Evolutionary conservation across 2,329 filamentous ascomycete genomes (phyloP), one percentile per base, ranked within the genome.

Genomic region (Neopestalotiopsis sp.): DNA sequence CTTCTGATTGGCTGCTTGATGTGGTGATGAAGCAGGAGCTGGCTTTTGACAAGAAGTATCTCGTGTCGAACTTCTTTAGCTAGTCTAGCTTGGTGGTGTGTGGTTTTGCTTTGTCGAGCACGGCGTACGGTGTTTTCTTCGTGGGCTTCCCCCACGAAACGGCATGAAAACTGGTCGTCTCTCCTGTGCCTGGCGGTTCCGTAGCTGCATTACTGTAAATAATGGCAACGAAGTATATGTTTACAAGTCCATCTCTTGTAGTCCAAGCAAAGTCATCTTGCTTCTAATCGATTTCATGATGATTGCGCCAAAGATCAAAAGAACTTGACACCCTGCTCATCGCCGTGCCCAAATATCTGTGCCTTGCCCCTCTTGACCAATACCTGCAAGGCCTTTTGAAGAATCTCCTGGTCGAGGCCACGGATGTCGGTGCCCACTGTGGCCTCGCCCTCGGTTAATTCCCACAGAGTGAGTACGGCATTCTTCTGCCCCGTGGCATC

Each of bases 321-420:
- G 84, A 99, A 98, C 84, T 99, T 99, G 72, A 98, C 94, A 75
- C 96, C 96, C 76, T 93, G 90, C 70, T 93, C 92, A 78, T 95
- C 94, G 75, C 95, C 94, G 67, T 90, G 89, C 42, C 95, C 95
- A 82, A 99, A 98, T 32, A 98, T 90, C 81, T 98, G 95, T 14
- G 95, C 95, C 82, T 93, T 97, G 74, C 94, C 94, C 71, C 92
- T 89, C 85, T 97, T 97, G 45, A 97, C 95, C 63, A 98, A 86
- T 64, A 96, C 85, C 70, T 89, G 88, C 63, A 99, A 85, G 49
- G 93, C 92, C 79, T 92, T 94, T 73, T 92, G 88, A 76, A 99
- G 85, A 71, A 97, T 80, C 30, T 94, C 93, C 60, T 87, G 85
- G 78, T 98, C 95, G 84, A 99, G 92, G n/a, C 93, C 93, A 80